Percentiles rank a stretch among this genome's conserved stretches.
Evolutionary conservation across 306 rosid species (phyloP).

Genomic region (Sicyos baderoa): DNA sequence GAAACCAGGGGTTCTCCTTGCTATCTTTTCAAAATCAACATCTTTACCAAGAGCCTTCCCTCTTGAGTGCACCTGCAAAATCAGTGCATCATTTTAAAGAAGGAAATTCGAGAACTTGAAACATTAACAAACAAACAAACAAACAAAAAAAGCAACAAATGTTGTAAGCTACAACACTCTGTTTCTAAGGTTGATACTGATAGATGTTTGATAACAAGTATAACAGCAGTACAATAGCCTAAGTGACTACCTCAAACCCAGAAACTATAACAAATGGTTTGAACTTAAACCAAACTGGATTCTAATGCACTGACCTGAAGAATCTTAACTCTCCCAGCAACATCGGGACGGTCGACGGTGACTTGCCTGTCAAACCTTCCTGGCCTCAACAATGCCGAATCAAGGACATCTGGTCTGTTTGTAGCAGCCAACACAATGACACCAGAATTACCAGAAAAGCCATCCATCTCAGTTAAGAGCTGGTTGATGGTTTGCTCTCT

Average conservation of each 20-base stretch:
- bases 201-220: not conserved
- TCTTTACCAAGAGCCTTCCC: conserved; percentile 88
- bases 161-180: not conserved
- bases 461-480: conserved; percentile 98
- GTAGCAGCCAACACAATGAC: conserved; percentile 97
- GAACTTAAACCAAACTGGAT: not conserved
- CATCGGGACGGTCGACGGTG: conserved; percentile 96
- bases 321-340: conserved; percentile 91
- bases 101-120: not conserved
- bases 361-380: conserved; percentile 95
- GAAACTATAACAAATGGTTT: not conserved
- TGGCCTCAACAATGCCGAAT: conserved; percentile 76
- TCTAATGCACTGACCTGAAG: conserved; percentile 56
- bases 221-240: not conserved
- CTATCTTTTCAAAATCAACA: conserved; percentile 90
- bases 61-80: conserved; percentile 66
- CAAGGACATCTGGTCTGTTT: conserved; percentile 93
- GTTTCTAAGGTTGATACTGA: not conserved
- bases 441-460: conserved; percentile 91
- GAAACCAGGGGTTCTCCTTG: conserved; percentile 96
- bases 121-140: not conserved
- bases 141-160: not conserved
- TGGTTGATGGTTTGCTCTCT: conserved; percentile 97
- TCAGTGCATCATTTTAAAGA: not conserved
- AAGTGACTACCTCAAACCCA: not conserved